These are phyloP conservation scores for Xylariaceae sp. DNA, from an alignment of 2,329 filamentous ascomycete genomes.

Conservation along the genomic window DNA sequence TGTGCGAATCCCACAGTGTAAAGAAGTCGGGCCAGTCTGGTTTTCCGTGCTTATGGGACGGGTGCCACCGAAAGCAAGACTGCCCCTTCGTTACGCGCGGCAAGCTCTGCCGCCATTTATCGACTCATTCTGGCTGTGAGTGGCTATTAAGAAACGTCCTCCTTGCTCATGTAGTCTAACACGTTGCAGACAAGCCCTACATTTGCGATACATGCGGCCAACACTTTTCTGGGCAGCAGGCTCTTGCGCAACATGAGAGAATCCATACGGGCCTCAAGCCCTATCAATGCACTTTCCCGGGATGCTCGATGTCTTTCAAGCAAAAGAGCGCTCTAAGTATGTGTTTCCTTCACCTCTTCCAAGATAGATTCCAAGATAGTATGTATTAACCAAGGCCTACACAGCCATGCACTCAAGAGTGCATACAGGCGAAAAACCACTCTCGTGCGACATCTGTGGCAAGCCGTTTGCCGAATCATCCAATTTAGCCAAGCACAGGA, in stretches of 20 bases:
- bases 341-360: conserved; percentile 24
- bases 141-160: background rate
- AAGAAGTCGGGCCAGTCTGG: conserved; percentile 27
- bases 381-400: conserved; percentile 30
- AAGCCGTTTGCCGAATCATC: conserved; percentile 62
- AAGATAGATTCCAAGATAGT: background rate
- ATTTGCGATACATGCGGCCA: conserved; percentile 53
- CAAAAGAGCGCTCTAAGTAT: conserved; percentile 64
- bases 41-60: conserved; percentile 33
- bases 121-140: conserved; percentile 34
- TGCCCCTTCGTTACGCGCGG: conserved; percentile 31
- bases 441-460: conserved; percentile 54
- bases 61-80: conserved; percentile 28
- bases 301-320: conserved; percentile 57
- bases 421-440: conserved; percentile 62
- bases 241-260: conserved; percentile 62
- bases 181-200: conserved; percentile 52
- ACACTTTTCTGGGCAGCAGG: conserved; percentile 62
- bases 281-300: conserved; percentile 49
- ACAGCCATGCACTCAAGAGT: conserved; percentile 63
- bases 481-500: conserved; percentile 62
- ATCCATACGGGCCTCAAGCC: conserved; percentile 64
- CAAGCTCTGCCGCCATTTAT: conserved; percentile 33
- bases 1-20: conserved; percentile 28
- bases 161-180: conserved; percentile 12